These are phyloP conservation scores for Boletus holoroseus DNA, from an alignment of 1,284 basidiomycete species.

Conservation along the genomic window DNA sequence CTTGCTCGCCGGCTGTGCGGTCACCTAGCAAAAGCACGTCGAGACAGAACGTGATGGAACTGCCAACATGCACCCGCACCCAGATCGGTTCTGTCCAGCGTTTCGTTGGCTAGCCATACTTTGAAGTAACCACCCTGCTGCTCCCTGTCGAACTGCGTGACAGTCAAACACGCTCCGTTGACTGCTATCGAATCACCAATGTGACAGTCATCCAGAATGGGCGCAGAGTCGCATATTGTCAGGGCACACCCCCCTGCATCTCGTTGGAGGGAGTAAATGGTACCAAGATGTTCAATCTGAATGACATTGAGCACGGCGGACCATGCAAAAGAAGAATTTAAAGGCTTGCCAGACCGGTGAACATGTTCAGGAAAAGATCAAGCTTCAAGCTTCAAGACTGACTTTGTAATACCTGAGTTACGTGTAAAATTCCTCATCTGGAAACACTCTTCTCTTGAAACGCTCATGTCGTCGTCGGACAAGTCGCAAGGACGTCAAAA, in stretches of 20 bases:
- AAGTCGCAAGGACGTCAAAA: background rate
- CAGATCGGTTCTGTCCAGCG: constrained; percentile 84
- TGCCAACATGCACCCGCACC: constrained; percentile 45
- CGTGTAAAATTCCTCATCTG: background rate
- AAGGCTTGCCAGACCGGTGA: constrained; percentile 62
- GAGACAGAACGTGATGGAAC: background rate
- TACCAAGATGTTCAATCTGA: constrained; percentile 79
- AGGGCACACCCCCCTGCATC: constrained; percentile 79
- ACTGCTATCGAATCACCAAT: constrained; percentile 94
- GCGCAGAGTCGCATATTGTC: constrained; percentile 67
- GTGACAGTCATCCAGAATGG: constrained; percentile 86
- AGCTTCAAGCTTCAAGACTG: too few relatives aligned
- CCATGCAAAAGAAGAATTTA: background rate
- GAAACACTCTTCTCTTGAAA: constrained; percentile 6
- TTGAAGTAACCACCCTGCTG: constrained; percentile 76
- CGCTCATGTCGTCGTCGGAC: constrained; percentile 19
- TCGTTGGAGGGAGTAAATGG: constrained; percentile 55
- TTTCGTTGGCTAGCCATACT: constrained; percentile 95
- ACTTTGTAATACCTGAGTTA: background rate
- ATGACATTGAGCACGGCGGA: constrained; percentile 6
- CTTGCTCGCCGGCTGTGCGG: constrained; percentile 71
- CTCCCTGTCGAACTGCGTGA: constrained; percentile 71
- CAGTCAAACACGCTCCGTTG: constrained; percentile 79
- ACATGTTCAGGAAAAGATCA: constrained; percentile 38
- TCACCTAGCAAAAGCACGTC: constrained; percentile 49